phyloP scores from a whole-genome alignment of 2,329 filamentous ascomycete species.

The Orbilia blumenaviensis region DNA sequence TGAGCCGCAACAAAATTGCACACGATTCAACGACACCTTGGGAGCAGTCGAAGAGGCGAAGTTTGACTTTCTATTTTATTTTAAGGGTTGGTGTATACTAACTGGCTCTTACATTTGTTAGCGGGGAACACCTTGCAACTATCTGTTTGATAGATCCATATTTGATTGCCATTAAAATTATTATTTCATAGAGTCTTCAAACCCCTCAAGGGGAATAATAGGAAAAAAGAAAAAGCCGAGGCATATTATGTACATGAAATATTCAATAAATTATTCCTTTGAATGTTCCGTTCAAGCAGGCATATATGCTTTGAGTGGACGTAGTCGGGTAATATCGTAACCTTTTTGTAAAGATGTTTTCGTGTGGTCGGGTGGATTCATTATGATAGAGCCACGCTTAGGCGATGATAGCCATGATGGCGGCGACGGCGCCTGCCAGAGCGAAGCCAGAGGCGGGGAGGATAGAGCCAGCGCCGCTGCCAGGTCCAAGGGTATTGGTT shows the following conservation, averaged over 20 bases:
- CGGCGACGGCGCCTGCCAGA: slow-evolving; percentile 41
- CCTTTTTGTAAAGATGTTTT: not conserved
- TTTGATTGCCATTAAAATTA: slow-evolving; percentile 37
- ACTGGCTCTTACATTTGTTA: no score
- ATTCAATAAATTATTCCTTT: not conserved
- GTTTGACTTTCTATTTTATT: no score
- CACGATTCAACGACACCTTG: not conserved
- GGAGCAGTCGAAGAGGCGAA: not conserved
- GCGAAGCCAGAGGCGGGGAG: slow-evolving; percentile 40
- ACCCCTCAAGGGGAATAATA: not conserved
- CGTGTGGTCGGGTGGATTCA: slow-evolving; percentile 4
- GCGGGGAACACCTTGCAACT: no score
- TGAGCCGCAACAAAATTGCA: slow-evolving; percentile 37
- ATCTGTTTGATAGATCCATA: no score
- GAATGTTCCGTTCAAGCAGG: slow-evolving; percentile 8
- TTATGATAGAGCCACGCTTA: no score
- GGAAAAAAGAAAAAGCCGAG: not conserved
- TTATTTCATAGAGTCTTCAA: slow-evolving; percentile 23
- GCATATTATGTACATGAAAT: slow-evolving; percentile 19
- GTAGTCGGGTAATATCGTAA: no score
- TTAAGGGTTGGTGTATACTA: no score
- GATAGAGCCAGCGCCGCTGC: slow-evolving; percentile 25
- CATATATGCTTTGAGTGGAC: not conserved
- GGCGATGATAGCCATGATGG: slow-evolving; percentile 37
- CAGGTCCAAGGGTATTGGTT: slow-evolving; percentile 11